These are phyloP conservation scores for Penicillium occitanis DNA, from an alignment of 2,329 filamentous ascomycete genomes.

Conservation along the genomic window DNA sequence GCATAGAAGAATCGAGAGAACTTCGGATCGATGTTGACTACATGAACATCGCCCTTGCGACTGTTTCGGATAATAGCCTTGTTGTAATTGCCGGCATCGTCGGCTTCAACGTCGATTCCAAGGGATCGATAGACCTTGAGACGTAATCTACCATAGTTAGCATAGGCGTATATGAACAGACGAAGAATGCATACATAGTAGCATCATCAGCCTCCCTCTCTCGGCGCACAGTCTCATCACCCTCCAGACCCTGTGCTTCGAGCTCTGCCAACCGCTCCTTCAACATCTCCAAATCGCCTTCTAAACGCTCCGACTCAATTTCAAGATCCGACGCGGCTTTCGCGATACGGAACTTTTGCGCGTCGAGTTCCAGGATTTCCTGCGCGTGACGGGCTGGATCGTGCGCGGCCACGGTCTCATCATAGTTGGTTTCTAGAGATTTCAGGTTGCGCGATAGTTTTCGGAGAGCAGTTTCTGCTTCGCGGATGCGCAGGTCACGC, in stretches of 20 bases:
- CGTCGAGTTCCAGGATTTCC: constrained; percentile 83
- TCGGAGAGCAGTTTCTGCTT: constrained; percentile 66
- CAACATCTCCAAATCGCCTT: constrained; percentile 73
- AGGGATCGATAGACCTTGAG: constrained; percentile 88
- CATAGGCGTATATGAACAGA: not conserved
- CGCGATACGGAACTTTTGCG: constrained; percentile 90
- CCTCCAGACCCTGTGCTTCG: constrained; percentile 84
- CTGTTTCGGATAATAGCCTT: constrained; percentile 84
- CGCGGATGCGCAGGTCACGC: constrained; percentile 72
- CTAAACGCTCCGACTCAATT: constrained; percentile 90
- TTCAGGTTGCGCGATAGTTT: constrained; percentile 74
- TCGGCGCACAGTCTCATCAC: constrained; percentile 54
- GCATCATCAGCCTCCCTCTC: constrained; percentile 54
- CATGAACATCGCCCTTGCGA: constrained; percentile 85
- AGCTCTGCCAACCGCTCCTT: constrained; percentile 74
- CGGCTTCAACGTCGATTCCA: constrained; percentile 85
- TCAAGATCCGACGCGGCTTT: constrained; percentile 87
- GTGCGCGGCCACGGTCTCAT: constrained; percentile 71
- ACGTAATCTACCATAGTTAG: constrained; percentile 57
- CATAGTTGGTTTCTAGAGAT: constrained; percentile 72
- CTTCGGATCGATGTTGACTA: constrained; percentile 91
- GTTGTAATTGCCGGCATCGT: constrained; percentile 75
- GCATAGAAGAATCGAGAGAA: constrained; percentile 90
- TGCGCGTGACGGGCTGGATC: constrained; percentile 77
- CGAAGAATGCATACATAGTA: constrained; percentile 38